Evolutionary conservation across 179 eudicot genomes (phyloP).

Genomic region (Vitellaria paradoxa): DNA sequence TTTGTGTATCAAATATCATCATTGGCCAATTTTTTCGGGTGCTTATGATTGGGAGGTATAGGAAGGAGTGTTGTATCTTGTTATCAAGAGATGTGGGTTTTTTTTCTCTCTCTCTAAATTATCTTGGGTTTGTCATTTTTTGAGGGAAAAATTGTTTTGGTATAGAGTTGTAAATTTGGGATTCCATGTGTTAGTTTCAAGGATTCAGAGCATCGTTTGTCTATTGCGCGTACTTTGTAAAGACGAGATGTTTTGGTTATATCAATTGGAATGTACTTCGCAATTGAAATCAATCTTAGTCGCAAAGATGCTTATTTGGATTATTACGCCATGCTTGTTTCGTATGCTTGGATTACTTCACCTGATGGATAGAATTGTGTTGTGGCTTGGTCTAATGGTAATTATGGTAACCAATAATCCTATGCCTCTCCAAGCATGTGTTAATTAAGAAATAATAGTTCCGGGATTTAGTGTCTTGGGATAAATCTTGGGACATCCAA

Average conservation of each 20-base stretch:
- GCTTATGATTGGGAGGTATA: conserved; percentile 24
- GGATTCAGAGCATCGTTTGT: neutral
- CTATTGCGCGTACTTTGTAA: neutral
- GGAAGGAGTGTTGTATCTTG: conserved; percentile 20
- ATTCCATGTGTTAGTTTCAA: neutral
- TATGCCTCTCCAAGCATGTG: no score
- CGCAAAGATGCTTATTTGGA: no score
- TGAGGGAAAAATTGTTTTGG: conserved; percentile 6
- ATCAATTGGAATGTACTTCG: no score
- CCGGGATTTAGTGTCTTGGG: no score
- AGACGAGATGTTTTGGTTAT: neutral
- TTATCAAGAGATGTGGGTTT: conserved; percentile 8
- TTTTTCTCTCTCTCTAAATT: neutral
- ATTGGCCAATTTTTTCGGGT: conserved; percentile 24
- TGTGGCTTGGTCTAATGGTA: no score
- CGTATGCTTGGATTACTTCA: no score
- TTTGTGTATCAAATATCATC: conserved; percentile 19
- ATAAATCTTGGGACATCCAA: no score
- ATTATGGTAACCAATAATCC: no score
- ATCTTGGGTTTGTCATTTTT: neutral
- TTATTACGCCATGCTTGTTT: no score
- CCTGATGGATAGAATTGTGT: no score
- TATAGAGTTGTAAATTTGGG: conserved; percentile 27
- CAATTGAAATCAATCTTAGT: no score
- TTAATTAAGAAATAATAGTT: no score